phyloP scores from a whole-genome alignment of 768 basidiomycete species.

The Mycena vitilis region DNA sequence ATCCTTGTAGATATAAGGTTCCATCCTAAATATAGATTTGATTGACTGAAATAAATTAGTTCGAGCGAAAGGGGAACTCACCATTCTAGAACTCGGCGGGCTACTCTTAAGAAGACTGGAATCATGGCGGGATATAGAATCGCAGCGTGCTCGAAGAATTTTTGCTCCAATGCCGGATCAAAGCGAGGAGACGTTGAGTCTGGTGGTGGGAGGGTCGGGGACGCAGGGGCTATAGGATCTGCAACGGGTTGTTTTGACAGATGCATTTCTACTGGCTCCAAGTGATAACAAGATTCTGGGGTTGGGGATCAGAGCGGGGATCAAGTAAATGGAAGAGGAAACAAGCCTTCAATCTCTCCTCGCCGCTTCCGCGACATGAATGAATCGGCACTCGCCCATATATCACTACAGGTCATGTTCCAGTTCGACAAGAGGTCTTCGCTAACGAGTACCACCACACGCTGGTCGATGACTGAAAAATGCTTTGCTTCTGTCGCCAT shows the following conservation, averaged over 20 bases:
- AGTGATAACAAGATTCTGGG: background rate
- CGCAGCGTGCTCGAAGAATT: background rate
- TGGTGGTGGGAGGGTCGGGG: background rate
- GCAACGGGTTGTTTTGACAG: background rate
- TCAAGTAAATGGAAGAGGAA: background rate
- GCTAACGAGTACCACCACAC: background rate
- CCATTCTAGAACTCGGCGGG: background rate
- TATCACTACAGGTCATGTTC: background rate
- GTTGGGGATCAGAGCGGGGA: background rate
- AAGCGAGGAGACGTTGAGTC: background rate
- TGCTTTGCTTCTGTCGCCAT: background rate
- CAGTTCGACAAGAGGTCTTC: background rate
- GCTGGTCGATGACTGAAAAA: background rate
- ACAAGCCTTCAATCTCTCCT: slow-evolving; percentile 4
- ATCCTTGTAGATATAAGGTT: background rate
- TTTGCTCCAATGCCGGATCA: background rate
- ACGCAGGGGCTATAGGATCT: background rate
- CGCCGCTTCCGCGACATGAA: slow-evolving; percentile 1
- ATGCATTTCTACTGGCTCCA: background rate
- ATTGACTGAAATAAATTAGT: background rate
- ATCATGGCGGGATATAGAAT: slow-evolving; percentile 1
- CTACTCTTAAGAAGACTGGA: background rate
- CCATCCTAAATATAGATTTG: background rate
- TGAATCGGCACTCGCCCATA: background rate
- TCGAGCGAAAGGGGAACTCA: background rate